These are phyloP conservation scores for Fusarium falciforme DNA, from an alignment of 2,329 filamentous ascomycete genomes.

Conservation along the genomic window DNA sequence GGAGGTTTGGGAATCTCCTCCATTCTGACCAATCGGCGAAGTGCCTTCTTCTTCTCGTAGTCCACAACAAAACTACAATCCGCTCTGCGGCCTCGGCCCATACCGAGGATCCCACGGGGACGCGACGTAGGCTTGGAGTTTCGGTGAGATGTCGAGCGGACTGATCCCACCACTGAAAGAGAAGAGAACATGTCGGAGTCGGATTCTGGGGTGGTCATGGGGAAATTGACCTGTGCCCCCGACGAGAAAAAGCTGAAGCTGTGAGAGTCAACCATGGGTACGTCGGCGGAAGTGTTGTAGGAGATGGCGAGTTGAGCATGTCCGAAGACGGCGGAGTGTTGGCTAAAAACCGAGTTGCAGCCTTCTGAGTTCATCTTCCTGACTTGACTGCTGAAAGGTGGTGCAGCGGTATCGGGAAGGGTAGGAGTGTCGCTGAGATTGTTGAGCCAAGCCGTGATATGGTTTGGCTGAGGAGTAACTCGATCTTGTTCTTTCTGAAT, in stretches of 20 bases:
- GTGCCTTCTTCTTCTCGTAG: not conserved
- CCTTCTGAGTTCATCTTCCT: not conserved
- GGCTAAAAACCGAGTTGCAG: not conserved
- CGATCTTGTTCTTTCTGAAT: not conserved
- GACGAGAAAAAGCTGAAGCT: not conserved
- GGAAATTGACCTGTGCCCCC: not conserved
- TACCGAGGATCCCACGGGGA: not conserved
- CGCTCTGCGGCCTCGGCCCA: not conserved
- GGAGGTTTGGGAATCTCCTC: not conserved
- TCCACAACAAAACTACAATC: not conserved
- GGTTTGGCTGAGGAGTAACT: not conserved
- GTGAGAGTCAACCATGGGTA: not conserved
- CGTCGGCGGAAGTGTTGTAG: not conserved
- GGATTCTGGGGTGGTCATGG: not conserved
- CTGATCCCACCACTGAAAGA: not conserved
- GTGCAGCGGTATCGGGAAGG: not conserved
- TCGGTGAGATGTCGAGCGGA: not conserved
- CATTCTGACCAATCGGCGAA: not conserved
- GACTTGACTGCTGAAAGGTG: not conserved
- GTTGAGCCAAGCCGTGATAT: not conserved
- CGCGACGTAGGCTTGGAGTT: not conserved
- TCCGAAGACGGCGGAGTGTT: not conserved
- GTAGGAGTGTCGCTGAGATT: not conserved
- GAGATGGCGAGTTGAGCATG: not conserved
- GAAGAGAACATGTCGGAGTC: not conserved